These are phyloP conservation scores for Suillus paluster DNA, from an alignment of 768 basidiomycete genomes.

Conservation along the genomic window DNA sequence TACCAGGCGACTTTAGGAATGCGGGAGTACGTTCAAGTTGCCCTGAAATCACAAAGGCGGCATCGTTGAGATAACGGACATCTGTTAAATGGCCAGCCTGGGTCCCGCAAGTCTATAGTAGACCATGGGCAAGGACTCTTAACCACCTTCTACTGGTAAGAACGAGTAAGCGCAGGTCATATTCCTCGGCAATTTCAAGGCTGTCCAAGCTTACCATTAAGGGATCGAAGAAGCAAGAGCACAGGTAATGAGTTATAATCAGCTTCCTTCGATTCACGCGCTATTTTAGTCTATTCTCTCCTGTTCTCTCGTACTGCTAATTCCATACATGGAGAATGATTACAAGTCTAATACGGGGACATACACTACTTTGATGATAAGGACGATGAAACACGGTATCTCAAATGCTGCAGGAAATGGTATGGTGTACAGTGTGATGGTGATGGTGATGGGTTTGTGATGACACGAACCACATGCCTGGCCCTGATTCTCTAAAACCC, in stretches of 20 bases:
- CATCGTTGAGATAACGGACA: neutral
- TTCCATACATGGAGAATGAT: slow-evolving; percentile 4
- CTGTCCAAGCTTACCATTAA: neutral
- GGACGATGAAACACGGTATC: slow-evolving; percentile 4
- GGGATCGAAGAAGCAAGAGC: neutral
- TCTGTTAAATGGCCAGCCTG: neutral
- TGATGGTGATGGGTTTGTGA: neutral
- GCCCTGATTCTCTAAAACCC: neutral
- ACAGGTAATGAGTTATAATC: neutral
- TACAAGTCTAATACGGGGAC: slow-evolving; percentile 1
- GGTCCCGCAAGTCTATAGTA: neutral
- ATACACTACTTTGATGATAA: neutral
- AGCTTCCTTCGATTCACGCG: neutral
- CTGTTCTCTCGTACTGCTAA: neutral
- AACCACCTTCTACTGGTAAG: neutral
- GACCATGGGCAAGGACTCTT: neutral
- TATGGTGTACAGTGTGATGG: slow-evolving; percentile 2
- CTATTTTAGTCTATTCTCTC: neutral
- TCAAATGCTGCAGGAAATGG: slow-evolving; percentile 6
- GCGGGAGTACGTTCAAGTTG: neutral
- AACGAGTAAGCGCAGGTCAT: neutral
- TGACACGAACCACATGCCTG: neutral
- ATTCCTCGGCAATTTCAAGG: neutral
- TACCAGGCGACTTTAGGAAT: neutral
- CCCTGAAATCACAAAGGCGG: neutral